These are phyloP conservation scores for Komagataella pastoris DNA, from an alignment of 805 yeast species.

Conservation along the genomic window DNA sequence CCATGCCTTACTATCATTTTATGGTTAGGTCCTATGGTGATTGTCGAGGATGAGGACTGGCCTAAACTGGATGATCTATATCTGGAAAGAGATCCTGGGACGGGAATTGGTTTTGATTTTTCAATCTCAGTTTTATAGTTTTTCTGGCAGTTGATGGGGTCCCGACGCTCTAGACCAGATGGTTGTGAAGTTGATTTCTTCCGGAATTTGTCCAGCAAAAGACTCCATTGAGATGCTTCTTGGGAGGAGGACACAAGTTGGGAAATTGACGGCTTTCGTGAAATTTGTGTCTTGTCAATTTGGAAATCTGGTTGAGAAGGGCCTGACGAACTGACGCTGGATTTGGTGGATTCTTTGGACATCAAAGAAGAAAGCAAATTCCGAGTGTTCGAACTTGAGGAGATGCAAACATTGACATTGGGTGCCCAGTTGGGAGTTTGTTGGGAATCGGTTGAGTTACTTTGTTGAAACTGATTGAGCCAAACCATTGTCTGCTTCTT, in stretches of 20 bases:
- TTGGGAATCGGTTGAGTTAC: background rate
- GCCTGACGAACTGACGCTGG: background rate
- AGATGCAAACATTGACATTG: background rate
- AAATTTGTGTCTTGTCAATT: background rate
- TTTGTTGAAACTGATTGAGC: constrained; percentile 4
- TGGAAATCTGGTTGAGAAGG: background rate
- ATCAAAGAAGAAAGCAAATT: background rate
- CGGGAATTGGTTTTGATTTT: background rate
- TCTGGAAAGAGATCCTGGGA: background rate
- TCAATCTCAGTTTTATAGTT: background rate
- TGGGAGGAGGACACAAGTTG: background rate
- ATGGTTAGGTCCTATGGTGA: constrained; percentile 28
- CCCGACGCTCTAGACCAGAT: background rate
- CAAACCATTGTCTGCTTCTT: constrained; percentile 3
- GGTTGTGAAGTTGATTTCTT: background rate
- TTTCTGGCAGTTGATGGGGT: background rate
- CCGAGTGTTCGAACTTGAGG: background rate
- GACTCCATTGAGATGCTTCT: background rate
- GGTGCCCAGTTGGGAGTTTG: background rate
- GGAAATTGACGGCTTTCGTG: background rate
- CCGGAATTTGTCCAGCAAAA: background rate
- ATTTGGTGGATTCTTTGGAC: background rate
- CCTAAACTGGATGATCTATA: background rate
- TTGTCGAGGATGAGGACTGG: constrained; percentile 19
- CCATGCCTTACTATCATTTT: constrained; percentile 29